Conservation (phyloP, 2,329 filamentous ascomycete genomes). For the Talaromyces atroroseus region DNA sequence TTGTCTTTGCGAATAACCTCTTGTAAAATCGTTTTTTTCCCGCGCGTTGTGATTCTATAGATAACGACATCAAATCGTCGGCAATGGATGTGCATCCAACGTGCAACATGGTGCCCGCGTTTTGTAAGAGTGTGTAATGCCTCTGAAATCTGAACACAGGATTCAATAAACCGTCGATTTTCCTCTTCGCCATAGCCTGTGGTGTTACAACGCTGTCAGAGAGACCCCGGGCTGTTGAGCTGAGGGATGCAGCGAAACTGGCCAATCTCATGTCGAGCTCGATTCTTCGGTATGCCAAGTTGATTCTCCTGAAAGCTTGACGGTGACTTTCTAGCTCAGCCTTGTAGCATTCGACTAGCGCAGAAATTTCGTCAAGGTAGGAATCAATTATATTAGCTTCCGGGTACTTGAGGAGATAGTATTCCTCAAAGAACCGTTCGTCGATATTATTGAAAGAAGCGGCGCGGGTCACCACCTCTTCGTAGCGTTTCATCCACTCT, state of each 20-base stretch:
- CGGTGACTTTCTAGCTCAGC: neutral
- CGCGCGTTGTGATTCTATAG: neutral
- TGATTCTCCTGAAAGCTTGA: slow-evolving; percentile 1
- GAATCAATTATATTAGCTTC: neutral
- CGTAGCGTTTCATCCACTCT: slow-evolving; percentile 2
- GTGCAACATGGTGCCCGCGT: neutral
- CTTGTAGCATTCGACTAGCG: neutral
- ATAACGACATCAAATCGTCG: neutral
- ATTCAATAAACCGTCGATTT: slow-evolving; percentile 18
- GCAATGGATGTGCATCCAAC: neutral
- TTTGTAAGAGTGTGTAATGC: slow-evolving; percentile 14
- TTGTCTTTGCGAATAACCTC: neutral
- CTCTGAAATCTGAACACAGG: neutral
- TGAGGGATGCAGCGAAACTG: neutral
- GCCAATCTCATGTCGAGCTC: slow-evolving; percentile 1
- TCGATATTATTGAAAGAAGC: neutral
- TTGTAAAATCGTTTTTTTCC: neutral
- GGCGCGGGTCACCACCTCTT: neutral
- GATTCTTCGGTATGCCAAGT: slow-evolving; percentile 3
- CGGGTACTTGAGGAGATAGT: neutral
- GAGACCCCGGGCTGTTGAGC: slow-evolving; percentile 4
- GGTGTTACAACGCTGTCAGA: slow-evolving; percentile 16
- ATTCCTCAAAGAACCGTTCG: slow-evolving; percentile 5
- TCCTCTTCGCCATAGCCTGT: slow-evolving; percentile 17
- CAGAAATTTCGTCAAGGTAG: neutral